phyloP scores from a whole-genome alignment of 306 rosid species.

The Quercus mongolica region DNA sequence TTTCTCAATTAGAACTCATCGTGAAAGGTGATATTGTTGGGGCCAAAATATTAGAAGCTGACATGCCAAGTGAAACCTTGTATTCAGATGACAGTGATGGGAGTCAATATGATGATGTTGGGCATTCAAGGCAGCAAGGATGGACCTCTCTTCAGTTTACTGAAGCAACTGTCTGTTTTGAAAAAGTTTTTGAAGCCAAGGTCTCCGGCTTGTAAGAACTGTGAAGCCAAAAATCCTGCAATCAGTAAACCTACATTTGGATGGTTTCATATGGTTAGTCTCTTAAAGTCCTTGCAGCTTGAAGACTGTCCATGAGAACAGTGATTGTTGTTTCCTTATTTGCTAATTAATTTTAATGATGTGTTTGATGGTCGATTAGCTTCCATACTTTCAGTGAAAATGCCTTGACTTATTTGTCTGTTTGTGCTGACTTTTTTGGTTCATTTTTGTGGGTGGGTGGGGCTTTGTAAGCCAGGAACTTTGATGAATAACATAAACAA shows the following conservation, averaged over 20 bases:
- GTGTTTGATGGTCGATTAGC: background rate
- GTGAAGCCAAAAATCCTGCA: conserved; percentile 41
- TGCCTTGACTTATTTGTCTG: background rate
- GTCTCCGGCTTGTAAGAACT: conserved; percentile 39
- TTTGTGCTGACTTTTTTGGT: background rate
- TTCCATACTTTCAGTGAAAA: background rate
- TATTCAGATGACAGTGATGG: conserved; percentile 19
- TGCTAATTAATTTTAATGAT: background rate
- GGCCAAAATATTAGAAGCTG: conserved; percentile 52
- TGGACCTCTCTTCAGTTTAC: conserved; percentile 83
- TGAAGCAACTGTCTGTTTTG: conserved; percentile 63
- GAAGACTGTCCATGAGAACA: conserved; percentile 1
- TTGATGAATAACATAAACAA: background rate
- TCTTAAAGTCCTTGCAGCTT: conserved; percentile 19
- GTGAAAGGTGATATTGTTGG: conserved; percentile 53
- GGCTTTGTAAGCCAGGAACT: background rate
- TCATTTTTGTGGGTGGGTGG: background rate
- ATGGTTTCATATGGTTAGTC: conserved; percentile 67
- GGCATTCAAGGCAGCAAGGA: conserved; percentile 28
- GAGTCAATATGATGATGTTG: conserved; percentile 12
- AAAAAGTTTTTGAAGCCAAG: conserved; percentile 30
- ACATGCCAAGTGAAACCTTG: conserved; percentile 15
- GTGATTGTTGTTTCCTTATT: background rate
- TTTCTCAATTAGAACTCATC: conserved; percentile 62
- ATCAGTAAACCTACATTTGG: conserved; percentile 77